phyloP scores from a whole-genome alignment of 768 basidiomycete genomes.

The Amanita phalloides region DNA sequence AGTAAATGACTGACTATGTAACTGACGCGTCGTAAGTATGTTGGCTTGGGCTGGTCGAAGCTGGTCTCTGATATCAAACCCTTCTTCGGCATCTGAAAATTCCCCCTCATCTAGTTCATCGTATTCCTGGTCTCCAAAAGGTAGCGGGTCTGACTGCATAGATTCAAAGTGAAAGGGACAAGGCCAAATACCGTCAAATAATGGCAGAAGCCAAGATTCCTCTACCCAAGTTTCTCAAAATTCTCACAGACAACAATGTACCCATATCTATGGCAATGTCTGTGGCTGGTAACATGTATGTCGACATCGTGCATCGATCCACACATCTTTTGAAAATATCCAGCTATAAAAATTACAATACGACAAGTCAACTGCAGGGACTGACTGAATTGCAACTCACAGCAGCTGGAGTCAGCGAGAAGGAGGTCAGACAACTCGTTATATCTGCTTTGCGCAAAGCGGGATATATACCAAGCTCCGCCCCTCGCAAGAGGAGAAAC shows the following conservation, averaged over 20 bases:
- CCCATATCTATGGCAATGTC: slow-evolving; percentile 58
- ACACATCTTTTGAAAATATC: background rate
- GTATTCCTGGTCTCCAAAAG: slow-evolving; percentile 23
- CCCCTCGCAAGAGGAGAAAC: slow-evolving; percentile 15
- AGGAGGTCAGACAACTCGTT: slow-evolving; percentile 52
- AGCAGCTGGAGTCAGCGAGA: slow-evolving; percentile 46
- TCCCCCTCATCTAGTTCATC: slow-evolving; percentile 40
- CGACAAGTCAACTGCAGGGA: slow-evolving; percentile 41
- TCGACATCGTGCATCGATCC: background rate
- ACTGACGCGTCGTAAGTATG: slow-evolving; percentile 30
- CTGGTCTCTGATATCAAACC: slow-evolving; percentile 32
- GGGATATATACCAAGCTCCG: slow-evolving; percentile 52
- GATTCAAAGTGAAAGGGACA: background rate
- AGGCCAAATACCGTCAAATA: slow-evolving; percentile 4
- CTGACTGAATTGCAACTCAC: slow-evolving; percentile 53
- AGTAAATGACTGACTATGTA: slow-evolving; percentile 31
- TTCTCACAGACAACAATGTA: slow-evolving; percentile 47
- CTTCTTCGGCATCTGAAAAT: slow-evolving; percentile 27
- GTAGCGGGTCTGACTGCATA: background rate
- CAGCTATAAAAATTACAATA: slow-evolving; percentile 67
- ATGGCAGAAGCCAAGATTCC: slow-evolving; percentile 35
- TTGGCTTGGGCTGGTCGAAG: slow-evolving; percentile 28
- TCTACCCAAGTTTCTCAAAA: slow-evolving; percentile 56
- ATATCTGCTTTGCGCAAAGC: slow-evolving; percentile 52
- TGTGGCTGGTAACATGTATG: slow-evolving; percentile 60